Conservation (phyloP, 768 basidiomycete species). For the Tricholoma matsutake region DNA sequence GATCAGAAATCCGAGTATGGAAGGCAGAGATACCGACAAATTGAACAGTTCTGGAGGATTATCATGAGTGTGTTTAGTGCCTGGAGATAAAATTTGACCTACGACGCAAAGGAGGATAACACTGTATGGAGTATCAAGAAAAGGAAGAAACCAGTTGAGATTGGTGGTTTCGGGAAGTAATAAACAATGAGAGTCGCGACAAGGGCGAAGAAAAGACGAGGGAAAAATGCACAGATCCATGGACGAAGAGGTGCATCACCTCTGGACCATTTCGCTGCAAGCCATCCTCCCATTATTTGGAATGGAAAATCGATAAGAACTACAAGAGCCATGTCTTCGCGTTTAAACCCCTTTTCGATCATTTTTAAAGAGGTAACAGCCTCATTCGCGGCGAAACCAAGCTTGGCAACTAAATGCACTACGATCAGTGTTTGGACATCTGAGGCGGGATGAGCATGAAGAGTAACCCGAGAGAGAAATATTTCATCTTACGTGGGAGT, state of each 20-base stretch:
- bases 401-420: constrained; percentile 87
- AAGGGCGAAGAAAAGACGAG: constrained; percentile 70
- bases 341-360: constrained; percentile 93
- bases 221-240: constrained; percentile 93
- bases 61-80: not conserved
- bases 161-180: constrained; percentile 78
- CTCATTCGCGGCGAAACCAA: constrained; percentile 94
- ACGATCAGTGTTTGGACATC: constrained; percentile 88
- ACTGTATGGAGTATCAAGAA: constrained; percentile 82
- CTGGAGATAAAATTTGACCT: constrained; percentile 25
- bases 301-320: constrained; percentile 98
- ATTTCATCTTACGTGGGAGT: constrained; percentile 67
- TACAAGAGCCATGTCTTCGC: constrained; percentile 94
- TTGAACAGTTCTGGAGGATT: constrained; percentile 77
- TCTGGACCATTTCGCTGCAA: constrained; percentile 88
- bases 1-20: constrained; percentile 95
- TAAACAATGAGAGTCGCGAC: constrained; percentile 76
- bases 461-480: not conserved
- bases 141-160: constrained; percentile 72
- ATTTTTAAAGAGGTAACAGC: constrained; percentile 89
- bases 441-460: constrained; percentile 29
- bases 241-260: constrained; percentile 77
- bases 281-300: constrained; percentile 92
- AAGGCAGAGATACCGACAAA: constrained; percentile 99
- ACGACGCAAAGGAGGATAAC: constrained; percentile 82